These are phyloP conservation scores for Claviceps citrina DNA, from an alignment of 2,329 filamentous ascomycete species.

Conservation along the genomic window DNA sequence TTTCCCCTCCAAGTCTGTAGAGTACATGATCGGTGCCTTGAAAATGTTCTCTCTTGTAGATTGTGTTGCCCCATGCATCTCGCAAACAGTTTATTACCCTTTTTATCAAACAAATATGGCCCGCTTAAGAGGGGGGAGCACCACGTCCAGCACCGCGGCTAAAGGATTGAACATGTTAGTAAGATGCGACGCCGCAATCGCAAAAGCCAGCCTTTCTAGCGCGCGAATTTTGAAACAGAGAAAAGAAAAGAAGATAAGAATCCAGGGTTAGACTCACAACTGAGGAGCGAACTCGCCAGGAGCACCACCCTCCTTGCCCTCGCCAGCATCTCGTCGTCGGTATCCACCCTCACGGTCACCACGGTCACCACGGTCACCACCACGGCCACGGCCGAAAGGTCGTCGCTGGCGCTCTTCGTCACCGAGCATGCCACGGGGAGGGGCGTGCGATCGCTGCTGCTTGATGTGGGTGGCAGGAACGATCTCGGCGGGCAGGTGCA, in stretches of 20 bases:
- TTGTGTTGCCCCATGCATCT: conserved; percentile 25
- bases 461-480: conserved; percentile 99
- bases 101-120: conserved; percentile 20
- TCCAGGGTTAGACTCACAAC: conserved; percentile 45
- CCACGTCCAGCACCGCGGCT: conserved; percentile 74
- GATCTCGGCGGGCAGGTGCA: conserved; percentile 98
- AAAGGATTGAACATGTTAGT: conserved; percentile 6
- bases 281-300: conserved; percentile 82
- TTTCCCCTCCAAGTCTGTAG: conserved; percentile 27
- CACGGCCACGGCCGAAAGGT: conserved; percentile 68
- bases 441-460: conserved; percentile 97
- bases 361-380: conserved; percentile 57
- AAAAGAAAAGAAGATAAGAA: background rate
- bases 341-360: conserved; percentile 82
- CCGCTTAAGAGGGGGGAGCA: conserved; percentile 50
- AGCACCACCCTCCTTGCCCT: conserved; percentile 82
- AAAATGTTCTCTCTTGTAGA: background rate
- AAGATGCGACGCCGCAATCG: too few relatives aligned
- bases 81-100: conserved; percentile 23
- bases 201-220: too few relatives aligned
- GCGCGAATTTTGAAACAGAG: background rate
- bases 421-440: conserved; percentile 96
- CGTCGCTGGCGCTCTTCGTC: conserved; percentile 69
- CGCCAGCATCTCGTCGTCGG: conserved; percentile 74
- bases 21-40: conserved; percentile 29